These are phyloP conservation scores for Alternaria sp. DNA, from an alignment of 2,329 filamentous ascomycete species.

Conservation along the genomic window DNA sequence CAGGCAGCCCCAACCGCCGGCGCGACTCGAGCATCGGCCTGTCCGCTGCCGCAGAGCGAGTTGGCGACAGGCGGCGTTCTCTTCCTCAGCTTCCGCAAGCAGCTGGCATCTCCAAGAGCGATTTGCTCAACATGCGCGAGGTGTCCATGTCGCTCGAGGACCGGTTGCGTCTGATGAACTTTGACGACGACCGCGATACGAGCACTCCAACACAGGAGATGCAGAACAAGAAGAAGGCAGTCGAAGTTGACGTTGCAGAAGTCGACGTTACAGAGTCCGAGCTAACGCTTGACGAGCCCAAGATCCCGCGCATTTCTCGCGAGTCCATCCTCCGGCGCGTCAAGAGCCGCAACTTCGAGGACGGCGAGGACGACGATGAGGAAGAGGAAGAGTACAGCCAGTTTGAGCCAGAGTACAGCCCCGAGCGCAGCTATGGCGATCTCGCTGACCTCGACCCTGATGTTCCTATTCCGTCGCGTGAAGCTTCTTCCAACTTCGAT, in stretches of 20 bases:
- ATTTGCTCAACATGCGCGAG: constrained; percentile 77
- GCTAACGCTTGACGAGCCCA: constrained; percentile 58
- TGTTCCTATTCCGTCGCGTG: constrained; percentile 85
- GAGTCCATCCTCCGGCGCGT: constrained; percentile 93
- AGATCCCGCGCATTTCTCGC: constrained; percentile 82
- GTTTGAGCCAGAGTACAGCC: constrained; percentile 58
- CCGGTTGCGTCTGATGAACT: constrained; percentile 85
- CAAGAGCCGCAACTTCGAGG: constrained; percentile 67
- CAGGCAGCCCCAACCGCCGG: constrained; percentile 61
- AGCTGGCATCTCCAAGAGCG: constrained; percentile 73
- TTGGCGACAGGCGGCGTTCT: constrained; percentile 69
- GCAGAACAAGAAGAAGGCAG: constrained; percentile 33
- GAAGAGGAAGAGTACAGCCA: constrained; percentile 39
- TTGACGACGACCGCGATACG: constrained; percentile 60
- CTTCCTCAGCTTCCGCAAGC: constrained; percentile 75
- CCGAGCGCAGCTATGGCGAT: constrained; percentile 61
- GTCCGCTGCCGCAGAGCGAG: constrained; percentile 74
- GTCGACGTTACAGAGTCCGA: constrained; percentile 41
- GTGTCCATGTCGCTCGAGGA: constrained; percentile 84
- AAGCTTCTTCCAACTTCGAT: constrained; percentile 67
- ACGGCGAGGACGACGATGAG: constrained; percentile 59
- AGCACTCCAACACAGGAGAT: constrained; percentile 47
- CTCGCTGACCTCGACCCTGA: constrained; percentile 77
- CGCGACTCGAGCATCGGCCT: constrained; percentile 67
- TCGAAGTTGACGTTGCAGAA: constrained; percentile 44